Conservation (phyloP, 441 rosid species). For the Gossypium gossypioides region DNA sequence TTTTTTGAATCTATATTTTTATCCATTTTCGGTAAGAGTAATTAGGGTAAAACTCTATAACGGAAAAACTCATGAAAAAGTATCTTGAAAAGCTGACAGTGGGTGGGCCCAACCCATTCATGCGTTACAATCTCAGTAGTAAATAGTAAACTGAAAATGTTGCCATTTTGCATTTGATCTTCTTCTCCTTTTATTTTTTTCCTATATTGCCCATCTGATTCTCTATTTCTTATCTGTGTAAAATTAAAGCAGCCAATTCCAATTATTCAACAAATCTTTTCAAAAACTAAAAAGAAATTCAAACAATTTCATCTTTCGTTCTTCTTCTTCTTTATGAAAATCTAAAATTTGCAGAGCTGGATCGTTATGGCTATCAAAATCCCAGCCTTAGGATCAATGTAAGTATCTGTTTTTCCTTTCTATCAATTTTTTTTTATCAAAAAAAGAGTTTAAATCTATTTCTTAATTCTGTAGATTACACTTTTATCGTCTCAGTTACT, state of each 20-base stretch:
- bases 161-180: background rate
- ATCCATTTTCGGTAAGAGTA: background rate
- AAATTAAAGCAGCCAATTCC: background rate
- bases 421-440: background rate
- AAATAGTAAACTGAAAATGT: background rate
- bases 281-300: background rate
- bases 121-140: background rate
- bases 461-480: background rate
- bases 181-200: background rate
- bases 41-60: background rate
- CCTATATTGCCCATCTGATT: background rate
- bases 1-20: too few relatives aligned
- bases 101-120: background rate
- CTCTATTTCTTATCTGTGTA: background rate
- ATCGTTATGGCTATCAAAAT: slow-evolving; percentile 24
- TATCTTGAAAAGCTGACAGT: background rate
- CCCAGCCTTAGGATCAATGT: slow-evolving; percentile 1
- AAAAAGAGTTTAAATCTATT: background rate
- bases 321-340: background rate
- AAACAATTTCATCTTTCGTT: background rate
- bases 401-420: background rate
- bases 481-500: background rate
- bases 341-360: background rate
- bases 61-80: background rate
- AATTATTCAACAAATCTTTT: background rate